Evolutionary conservation across 169 alveolate species (phyloP).

Genomic region (Ichthyophthirius multifiliis): DNA sequence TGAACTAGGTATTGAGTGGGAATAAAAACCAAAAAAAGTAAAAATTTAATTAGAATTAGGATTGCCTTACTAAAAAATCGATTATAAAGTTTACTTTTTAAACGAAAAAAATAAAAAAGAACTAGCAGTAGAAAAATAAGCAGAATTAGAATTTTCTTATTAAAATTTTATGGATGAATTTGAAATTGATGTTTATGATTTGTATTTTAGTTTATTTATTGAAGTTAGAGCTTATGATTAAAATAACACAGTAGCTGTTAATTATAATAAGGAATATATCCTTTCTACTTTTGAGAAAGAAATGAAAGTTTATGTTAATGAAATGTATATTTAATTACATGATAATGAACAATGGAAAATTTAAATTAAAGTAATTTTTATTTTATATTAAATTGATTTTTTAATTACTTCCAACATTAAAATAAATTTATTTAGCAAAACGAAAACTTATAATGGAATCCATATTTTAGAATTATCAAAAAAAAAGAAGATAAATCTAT

Average conservation of each 20-base stretch:
- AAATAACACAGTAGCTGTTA: background rate
- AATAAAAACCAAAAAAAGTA: background rate
- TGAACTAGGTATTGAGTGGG: background rate
- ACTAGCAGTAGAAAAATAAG: background rate
- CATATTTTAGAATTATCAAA: background rate
- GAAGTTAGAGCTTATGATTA: background rate
- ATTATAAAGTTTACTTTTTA: background rate
- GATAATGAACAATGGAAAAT: slow-evolving; percentile 1
- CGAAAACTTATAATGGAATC: background rate
- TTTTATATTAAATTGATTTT: too few relatives aligned
- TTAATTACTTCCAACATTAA: background rate
- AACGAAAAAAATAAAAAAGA: background rate
- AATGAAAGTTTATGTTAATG: background rate
- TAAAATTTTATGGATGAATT: background rate
- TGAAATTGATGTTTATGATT: background rate
- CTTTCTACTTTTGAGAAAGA: background rate
- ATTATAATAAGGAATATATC: background rate
- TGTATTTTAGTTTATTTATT: background rate
- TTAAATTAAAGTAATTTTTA: background rate
- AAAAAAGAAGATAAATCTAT: background rate
- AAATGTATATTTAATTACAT: background rate
- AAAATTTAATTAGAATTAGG: background rate
- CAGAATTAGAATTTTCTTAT: background rate
- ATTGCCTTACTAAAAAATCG: background rate
- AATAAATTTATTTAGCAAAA: background rate